Base-by-base conservation (phyloP, 768 basidiomycete species). In the Suillus discolor region DNA sequence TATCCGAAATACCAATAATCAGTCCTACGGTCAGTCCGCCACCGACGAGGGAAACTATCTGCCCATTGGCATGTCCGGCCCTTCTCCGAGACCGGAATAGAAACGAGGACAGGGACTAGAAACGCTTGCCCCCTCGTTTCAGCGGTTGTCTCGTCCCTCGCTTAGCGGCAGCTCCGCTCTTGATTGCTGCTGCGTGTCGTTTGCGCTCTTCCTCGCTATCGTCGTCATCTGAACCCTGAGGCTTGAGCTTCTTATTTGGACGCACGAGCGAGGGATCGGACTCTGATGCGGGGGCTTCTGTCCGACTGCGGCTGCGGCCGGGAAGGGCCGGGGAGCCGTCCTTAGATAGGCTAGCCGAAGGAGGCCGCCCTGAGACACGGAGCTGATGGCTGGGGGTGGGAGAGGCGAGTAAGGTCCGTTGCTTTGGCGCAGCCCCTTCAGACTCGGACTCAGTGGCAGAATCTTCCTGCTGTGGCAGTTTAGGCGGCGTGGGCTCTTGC, bases 71-170 rank as follows among this genome's bases (percentile, higher is more conserved):
- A 25, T 57, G 57, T 18, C 15, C 61, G 28, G 57, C 57, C 31
- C 6, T 60, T 36, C 60, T 57, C 44, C 54, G 64, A 36, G 16
- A 39, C 34, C 18, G 20, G 34, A 20, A 41, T 45, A 63, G 55
- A 55, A 31, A 67, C 63, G 28, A 45, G 54, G 49, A 25, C 28
- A 12, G 34, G 62, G 57, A 67, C 82, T 82, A 92, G 80, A 91
- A 93, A 67, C 89, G 84, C 74, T 86, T 90, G 38, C 88, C 90
- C 42, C 89, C 89, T 69, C 91, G 85, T 77, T 88, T 92, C 67
- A 93, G 80, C 6, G 92, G 92, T 70, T 93, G 91, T 70, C 87
- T 84, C 53, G 87, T 81, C 47, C 87, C 87, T 62, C 87, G 80
- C 66, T 81, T 80, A 59, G 75, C 70, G 51, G 74, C 72, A 57